phyloP scores from a whole-genome alignment of 768 basidiomycete species.

The Cyclocybe aegerita region DNA sequence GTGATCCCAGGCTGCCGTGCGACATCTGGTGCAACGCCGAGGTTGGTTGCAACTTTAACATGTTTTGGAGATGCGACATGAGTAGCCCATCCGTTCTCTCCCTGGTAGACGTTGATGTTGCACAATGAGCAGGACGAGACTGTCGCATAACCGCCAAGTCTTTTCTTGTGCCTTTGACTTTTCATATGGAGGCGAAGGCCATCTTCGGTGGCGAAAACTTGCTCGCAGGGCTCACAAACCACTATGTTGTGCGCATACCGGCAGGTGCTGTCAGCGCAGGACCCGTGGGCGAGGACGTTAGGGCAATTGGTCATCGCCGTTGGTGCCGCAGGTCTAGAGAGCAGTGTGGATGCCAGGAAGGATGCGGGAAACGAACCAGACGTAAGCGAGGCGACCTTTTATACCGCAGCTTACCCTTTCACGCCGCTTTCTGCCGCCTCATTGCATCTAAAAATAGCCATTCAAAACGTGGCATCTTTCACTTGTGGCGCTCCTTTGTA shows the following conservation, averaged over 20 bases:
- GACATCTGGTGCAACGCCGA: neutral
- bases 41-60: neutral
- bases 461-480: too few relatives aligned
- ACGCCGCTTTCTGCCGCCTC: too few relatives aligned
- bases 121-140: slow-evolving; percentile 27
- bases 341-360: too few relatives aligned
- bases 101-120: too few relatives aligned
- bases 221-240: neutral
- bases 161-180: slow-evolving; percentile 26
- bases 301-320: slow-evolving; percentile 29
- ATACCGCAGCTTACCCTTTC: too few relatives aligned
- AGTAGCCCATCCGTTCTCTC: neutral
- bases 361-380: too few relatives aligned
- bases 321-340: neutral
- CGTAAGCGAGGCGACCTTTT: too few relatives aligned
- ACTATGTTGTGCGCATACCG: slow-evolving; percentile 8
- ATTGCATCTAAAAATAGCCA: too few relatives aligned
- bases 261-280: slow-evolving; percentile 33
- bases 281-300: slow-evolving; percentile 30
- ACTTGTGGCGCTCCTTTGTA: too few relatives aligned
- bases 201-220: neutral
- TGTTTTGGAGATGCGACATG: neutral
- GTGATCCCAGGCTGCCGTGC: neutral
- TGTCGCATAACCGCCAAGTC: slow-evolving; percentile 19
- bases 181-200: neutral